Base-by-base conservation (phyloP, 176 grass and related monocot species). In the Aegilops longissima region DNA sequence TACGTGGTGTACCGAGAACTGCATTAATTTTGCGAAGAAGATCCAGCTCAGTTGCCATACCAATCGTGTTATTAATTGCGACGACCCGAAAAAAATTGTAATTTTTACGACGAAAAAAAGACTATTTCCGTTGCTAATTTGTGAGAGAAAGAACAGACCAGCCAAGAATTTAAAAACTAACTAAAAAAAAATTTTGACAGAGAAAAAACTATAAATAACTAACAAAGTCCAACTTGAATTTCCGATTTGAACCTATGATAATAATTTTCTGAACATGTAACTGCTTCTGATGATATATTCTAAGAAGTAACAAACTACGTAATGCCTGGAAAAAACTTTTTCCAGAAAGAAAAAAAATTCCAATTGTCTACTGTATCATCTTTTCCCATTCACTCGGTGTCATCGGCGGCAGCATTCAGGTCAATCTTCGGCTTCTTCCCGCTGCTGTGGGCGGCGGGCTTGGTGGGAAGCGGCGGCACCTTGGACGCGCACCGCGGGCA, bases 401-500 rank as follows among this genome's bases (percentile, higher is more conserved):
- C 90, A 20, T 92, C 90, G 66, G 86, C 87, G 0, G 90, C 66
- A 0, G 82, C 74, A 68, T 94, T 94, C 49, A 94, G 69, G 72
- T 94, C 93, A 61, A 94, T 92, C 79, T 59, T 86, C 0, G 65
- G 90, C 75, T 86, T 90, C 90, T 95, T 95, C 18, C 70, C 59
- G 39, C 62, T 42, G 35, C 74, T 59, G 58, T 27, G 23, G 11
- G 7, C 17, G 6, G 44, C n/a, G 12, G 70, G 1, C 29, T 40
- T 79, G 27, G 18, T 13, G 21, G 14, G 6, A 29, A 89, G 87
- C 87, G 82, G 83, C 4, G 93, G 85, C 27, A 95, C 90, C 30
- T 24, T 87, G 12, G 80, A 20, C 7, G 84, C 20, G 70, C 93
- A 95, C 4, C 93, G 93, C 35, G 93, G 93, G 90, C 93, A 95